A percentile compares a stretch with the other conserved stretches of the same genome.
Conservation (phyloP, 1,284 basidiomycete genomes). For the Rhodofomes roseus region DNA sequence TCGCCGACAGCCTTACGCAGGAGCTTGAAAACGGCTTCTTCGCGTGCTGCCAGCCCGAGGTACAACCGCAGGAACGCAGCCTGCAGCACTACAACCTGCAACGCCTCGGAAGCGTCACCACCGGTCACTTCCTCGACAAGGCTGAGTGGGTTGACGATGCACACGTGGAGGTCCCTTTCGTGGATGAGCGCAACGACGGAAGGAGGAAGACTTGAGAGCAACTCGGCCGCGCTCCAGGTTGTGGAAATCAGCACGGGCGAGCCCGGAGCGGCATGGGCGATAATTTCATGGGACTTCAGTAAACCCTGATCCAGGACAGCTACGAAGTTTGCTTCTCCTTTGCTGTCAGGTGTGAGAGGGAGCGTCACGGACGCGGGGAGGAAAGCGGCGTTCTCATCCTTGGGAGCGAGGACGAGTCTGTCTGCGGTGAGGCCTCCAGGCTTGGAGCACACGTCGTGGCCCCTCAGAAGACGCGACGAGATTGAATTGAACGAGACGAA, state of each 20-base stretch:
- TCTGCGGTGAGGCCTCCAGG: constrained; percentile 62
- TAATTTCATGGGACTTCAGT: constrained; percentile 62
- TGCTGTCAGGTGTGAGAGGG: constrained; percentile 43
- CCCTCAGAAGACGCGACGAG: constrained; percentile 54
- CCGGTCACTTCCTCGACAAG: constrained; percentile 22
- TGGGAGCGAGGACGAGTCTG: constrained; percentile 57
- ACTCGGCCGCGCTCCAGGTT: constrained; percentile 59
- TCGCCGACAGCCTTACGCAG: constrained; percentile 41
- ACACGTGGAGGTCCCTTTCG: constrained; percentile 52
- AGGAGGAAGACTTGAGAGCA: constrained; percentile 49
- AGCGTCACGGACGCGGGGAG: constrained; percentile 49
- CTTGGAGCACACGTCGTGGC: constrained; percentile 68
- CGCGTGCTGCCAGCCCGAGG: constrained; percentile 56
- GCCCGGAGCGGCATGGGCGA: constrained; percentile 53
- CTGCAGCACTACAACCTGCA: constrained; percentile 53
- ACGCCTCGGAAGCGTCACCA: constrained; percentile 34
- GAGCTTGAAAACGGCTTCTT: constrained; percentile 48
- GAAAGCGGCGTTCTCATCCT: constrained; percentile 26
- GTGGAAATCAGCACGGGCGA: constrained; percentile 60
- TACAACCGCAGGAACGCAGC: constrained; percentile 72
- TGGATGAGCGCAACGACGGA: constrained; percentile 38
- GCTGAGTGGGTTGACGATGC: constrained; percentile 50
- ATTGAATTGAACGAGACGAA: constrained; percentile 44
- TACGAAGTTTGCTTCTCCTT: constrained; percentile 60
- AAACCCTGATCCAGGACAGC: constrained; percentile 67